A percentile compares a stretch with the other conserved stretches of the same genome.
phyloP scores from a whole-genome alignment of 208 protist species.

The Vickermania spadyakhi region DNA sequence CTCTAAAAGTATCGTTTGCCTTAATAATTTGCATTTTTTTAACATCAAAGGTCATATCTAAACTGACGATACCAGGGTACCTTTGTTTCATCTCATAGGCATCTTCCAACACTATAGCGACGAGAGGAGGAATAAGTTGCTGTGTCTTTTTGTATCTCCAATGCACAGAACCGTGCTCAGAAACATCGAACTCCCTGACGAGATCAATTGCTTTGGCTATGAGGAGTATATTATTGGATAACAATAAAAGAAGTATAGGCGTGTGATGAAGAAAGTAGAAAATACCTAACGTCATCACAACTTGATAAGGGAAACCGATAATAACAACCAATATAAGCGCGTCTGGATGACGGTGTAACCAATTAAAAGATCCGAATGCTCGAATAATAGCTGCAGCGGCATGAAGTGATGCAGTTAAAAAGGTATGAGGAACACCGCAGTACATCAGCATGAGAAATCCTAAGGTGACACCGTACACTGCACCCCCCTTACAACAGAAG shows the following conservation, averaged over 20 bases:
- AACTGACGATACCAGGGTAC: slow-evolving; percentile 33
- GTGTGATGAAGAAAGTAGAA: slow-evolving; percentile 48
- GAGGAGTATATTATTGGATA: slow-evolving; percentile 43
- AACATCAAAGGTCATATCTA: slow-evolving; percentile 63
- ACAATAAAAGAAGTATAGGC: slow-evolving; percentile 30
- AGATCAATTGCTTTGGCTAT: slow-evolving; percentile 52
- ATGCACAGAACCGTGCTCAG: slow-evolving; percentile 48
- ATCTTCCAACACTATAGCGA: slow-evolving; percentile 65
- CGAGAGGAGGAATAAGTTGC: slow-evolving; percentile 26
- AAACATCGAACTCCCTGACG: slow-evolving; percentile 66
- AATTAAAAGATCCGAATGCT: slow-evolving; percentile 36
- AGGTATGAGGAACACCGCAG: slow-evolving; percentile 57
- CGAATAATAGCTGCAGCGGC: slow-evolving; percentile 30
- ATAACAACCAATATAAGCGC: slow-evolving; percentile 30
- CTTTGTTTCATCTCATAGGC: slow-evolving; percentile 39
- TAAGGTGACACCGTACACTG: slow-evolving; percentile 37
- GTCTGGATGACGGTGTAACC: slow-evolving; percentile 55
- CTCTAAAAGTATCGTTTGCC: slow-evolving; percentile 13
- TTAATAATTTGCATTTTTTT: slow-evolving; percentile 41
- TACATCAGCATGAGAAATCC: slow-evolving; percentile 51
- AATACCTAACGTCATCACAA: slow-evolving; percentile 41
- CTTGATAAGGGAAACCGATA: slow-evolving; percentile 38
- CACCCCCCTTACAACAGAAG: slow-evolving; percentile 22
- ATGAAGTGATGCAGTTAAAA: slow-evolving; percentile 46
- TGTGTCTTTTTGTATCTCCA: slow-evolving; percentile 22